These are phyloP conservation scores for Micromonas commoda DNA, from an alignment of 139 green algal species.

Conservation along the genomic window DNA sequence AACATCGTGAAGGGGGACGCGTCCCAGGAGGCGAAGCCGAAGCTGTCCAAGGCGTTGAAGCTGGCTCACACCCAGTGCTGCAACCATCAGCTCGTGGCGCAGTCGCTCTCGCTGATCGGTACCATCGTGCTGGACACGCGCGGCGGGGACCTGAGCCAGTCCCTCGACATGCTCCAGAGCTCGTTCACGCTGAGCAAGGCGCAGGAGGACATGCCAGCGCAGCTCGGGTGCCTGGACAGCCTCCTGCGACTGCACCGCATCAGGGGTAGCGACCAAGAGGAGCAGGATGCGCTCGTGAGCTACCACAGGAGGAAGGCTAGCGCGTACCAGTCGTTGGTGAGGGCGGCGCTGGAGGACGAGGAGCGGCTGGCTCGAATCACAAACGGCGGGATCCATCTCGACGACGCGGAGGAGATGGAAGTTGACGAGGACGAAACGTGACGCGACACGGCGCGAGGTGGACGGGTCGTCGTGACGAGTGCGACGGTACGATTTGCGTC, in stretches of 20 bases:
- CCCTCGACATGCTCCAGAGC: conserved; percentile 9
- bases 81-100: conserved; percentile 1
- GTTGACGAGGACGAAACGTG: neutral
- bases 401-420: neutral
- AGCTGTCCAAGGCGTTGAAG: neutral
- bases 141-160: neutral
- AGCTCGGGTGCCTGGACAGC: neutral
- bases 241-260: neutral
- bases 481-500: too few species aligned
- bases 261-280: conserved; percentile 8
- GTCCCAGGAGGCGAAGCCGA: conserved; percentile 3
- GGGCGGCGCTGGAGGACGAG: neutral
- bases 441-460: too few species aligned
- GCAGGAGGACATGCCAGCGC: conserved; percentile 6
- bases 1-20: neutral
- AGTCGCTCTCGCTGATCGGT: neutral
- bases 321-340: neutral
- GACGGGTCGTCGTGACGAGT: too few species aligned
- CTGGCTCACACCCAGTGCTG: neutral
- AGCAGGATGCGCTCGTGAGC: neutral
- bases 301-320: neutral
- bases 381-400: neutral
- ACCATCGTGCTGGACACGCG: neutral
- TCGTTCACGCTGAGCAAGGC: conserved; percentile 12
- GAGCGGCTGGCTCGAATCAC: neutral